These are phyloP conservation scores for Phaeolepiota aurea DNA, from an alignment of 768 basidiomycete species.

Conservation along the genomic window DNA sequence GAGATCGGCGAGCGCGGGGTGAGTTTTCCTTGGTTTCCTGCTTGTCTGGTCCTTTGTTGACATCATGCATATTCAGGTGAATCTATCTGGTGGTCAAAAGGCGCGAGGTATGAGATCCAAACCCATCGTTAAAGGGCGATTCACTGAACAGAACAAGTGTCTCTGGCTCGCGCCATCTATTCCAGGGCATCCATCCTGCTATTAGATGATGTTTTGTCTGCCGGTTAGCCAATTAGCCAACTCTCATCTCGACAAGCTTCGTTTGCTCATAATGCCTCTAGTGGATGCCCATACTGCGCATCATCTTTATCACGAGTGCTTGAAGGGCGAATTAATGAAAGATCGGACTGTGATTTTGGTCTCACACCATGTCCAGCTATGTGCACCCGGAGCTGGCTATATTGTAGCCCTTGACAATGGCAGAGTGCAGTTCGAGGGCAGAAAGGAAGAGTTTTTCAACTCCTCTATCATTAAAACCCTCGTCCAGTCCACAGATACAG, in stretches of 20 bases:
- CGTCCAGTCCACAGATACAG: slow-evolving; percentile 39
- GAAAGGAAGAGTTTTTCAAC: slow-evolving; percentile 44
- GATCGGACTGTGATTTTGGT: slow-evolving; percentile 79
- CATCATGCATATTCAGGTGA: slow-evolving; percentile 16
- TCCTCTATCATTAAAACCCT: slow-evolving; percentile 56
- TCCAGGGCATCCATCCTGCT: slow-evolving; percentile 69
- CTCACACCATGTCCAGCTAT: slow-evolving; percentile 83
- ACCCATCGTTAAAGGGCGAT: too few relatives aligned
- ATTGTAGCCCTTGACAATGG: slow-evolving; percentile 75
- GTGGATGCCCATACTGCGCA: slow-evolving; percentile 86
- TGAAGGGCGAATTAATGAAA: slow-evolving; percentile 67
- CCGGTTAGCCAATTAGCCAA: slow-evolving; percentile 17
- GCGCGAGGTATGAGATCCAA: slow-evolving; percentile 16
- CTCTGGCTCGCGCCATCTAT: slow-evolving; percentile 76
- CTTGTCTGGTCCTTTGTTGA: slow-evolving; percentile 25
- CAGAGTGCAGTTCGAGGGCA: slow-evolving; percentile 57
- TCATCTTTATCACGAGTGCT: slow-evolving; percentile 67
- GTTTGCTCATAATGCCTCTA: slow-evolving; percentile 6
- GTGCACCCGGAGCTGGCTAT: slow-evolving; percentile 63
- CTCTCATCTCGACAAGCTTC: background rate
- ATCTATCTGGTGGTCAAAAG: slow-evolving; percentile 4
- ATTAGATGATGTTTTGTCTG: slow-evolving; percentile 64
- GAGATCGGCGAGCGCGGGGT: slow-evolving; percentile 87
- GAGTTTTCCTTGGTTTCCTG: slow-evolving; percentile 13
- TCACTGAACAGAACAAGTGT: too few relatives aligned